Evolutionary conservation across 192 early-diverging fungal genomes (phyloP), one percentile per base, ranked within the genome.

Genomic region (Umbelopsis ramanniana): DNA sequence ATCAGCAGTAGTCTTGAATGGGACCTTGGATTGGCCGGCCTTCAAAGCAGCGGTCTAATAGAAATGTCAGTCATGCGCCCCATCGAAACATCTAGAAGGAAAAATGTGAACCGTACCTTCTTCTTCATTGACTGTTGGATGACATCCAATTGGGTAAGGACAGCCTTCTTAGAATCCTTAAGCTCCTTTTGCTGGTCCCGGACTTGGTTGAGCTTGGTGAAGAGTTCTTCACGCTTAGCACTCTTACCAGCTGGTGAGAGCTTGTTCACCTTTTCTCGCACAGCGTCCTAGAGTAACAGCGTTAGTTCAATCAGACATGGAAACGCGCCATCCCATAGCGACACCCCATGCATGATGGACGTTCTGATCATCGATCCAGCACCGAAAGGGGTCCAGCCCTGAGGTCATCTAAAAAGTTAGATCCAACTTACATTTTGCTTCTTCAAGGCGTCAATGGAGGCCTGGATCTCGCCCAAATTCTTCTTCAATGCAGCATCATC

Each of bases 1-100:
- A 37, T 96, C 95, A 23, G 84, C 93, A 24, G 87, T 82, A 35
- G 82, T 91, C 85, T 93, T 95, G 86, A 85, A 96, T 48, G 88
- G 88, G 52, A 90, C 80, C 84, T 92, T 95, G 76, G 90, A 82
- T 77, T 93, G 92, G 73, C 84, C 83, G 29, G 80, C 78, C 86
- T 93, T 93, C 63, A 89, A 81, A 24, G 94, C 94, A 8, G 89
- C 87, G 52, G 82, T 85, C 91, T 92, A 63, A 1, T 29, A 29
- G 2, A 12, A 11, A 17, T n/a, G 19, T 38, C 17, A 43, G 11
- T 43, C 40, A 43, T 43, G 40, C 40, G 14, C 1, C 29, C 19
- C 45, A 76, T 67, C 47, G 37, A 29, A 54, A 38, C 6, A 50
- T 24, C 8, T 68, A 47, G 11, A 29, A 43, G 40, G 11, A 43